Evolutionary conservation across 176 grass and related monocot genomes (phyloP).

Genomic region (Carex pumila): DNA sequence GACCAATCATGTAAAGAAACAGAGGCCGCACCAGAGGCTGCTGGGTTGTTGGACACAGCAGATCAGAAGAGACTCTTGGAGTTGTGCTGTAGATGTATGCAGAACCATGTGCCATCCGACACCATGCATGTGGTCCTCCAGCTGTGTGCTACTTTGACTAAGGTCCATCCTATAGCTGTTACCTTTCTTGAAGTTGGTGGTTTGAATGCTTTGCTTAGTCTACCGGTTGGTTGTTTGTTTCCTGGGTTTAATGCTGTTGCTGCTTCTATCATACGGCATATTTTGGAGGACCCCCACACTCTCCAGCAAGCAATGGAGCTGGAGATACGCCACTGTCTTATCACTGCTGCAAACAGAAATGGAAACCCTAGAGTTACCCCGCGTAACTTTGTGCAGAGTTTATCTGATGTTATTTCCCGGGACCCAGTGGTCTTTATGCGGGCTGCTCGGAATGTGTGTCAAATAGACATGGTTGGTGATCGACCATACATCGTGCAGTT

Average conservation of each 20-base stretch:
- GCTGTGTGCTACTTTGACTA: constrained; percentile 81
- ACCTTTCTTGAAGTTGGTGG: constrained; percentile 83
- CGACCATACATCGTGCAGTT: constrained; percentile 80
- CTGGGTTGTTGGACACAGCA: constrained; percentile 51
- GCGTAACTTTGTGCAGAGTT: constrained; percentile 83
- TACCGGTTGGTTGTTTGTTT: constrained; percentile 80
- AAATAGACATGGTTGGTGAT: constrained; percentile 95
- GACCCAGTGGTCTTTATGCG: constrained; percentile 87
- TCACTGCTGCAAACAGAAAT: constrained; percentile 72
- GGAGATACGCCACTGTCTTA: constrained; percentile 89
- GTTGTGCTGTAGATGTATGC: constrained; percentile 86
- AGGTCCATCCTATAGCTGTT: constrained; percentile 66
- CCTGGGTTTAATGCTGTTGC: constrained; percentile 89
- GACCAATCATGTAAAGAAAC: constrained; percentile 56
- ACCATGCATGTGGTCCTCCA: constrained; percentile 93
- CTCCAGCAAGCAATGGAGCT: constrained; percentile 99
- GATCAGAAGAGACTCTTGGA: constrained; percentile 78
- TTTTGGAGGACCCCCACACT: constrained; percentile 93
- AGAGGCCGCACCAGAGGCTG: constrained; percentile 29
- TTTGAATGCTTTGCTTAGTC: constrained; percentile 58
- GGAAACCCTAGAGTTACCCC: constrained; percentile 75
- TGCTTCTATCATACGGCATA: constrained; percentile 88
- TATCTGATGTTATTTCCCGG: constrained; percentile 77
- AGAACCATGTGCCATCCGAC: constrained; percentile 61
- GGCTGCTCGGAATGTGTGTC: constrained; percentile 88